Evolutionary conservation across 208 protist species (phyloP).

Genomic region (Crithidia brevicula): DNA sequence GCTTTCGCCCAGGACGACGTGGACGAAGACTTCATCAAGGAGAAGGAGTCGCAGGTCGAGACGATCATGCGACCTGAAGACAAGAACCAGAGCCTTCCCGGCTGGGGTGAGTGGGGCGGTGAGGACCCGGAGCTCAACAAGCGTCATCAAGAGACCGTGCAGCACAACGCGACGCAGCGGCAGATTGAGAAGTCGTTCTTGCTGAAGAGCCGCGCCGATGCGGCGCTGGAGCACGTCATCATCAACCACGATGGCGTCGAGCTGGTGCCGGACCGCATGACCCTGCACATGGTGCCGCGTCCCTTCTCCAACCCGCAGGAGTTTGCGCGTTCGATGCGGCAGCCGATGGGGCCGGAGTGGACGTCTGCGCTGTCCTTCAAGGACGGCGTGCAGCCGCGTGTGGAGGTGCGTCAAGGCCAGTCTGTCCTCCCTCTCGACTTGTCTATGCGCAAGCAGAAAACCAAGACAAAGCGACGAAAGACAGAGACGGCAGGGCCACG

Average conservation of each 20-base stretch:
- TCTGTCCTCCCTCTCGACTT: slow-evolving; percentile 79
- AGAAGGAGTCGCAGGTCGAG: slow-evolving; percentile 88
- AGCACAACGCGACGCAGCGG: slow-evolving; percentile 55
- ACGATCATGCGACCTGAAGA: slow-evolving; percentile 87
- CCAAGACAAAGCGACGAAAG: slow-evolving; percentile 84
- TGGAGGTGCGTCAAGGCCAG: slow-evolving; percentile 85
- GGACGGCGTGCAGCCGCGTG: slow-evolving; percentile 78
- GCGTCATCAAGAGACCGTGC: slow-evolving; percentile 68
- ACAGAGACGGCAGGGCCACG: slow-evolving; percentile 12
- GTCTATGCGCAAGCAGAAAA: slow-evolving; percentile 60
- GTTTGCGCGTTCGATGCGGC: slow-evolving; percentile 91
- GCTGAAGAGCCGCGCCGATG: slow-evolving; percentile 87
- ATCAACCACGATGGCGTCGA: slow-evolving; percentile 95
- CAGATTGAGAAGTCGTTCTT: slow-evolving; percentile 79
- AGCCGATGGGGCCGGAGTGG: slow-evolving; percentile 91
- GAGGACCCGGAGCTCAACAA: slow-evolving; percentile 80
- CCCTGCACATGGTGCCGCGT: slow-evolving; percentile 90
- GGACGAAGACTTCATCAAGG: slow-evolving; percentile 89
- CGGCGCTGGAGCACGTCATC: slow-evolving; percentile 89
- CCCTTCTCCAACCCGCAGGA: slow-evolving; percentile 91
- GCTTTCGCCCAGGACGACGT: slow-evolving; percentile 92
- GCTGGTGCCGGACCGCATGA: slow-evolving; percentile 88
- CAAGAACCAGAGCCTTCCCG: slow-evolving; percentile 84
- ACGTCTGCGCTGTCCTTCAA: slow-evolving; percentile 84
- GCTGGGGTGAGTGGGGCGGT: slow-evolving; percentile 94